Conservation (phyloP, 192 early-diverging fungal species). For the Backusella circina region DNA sequence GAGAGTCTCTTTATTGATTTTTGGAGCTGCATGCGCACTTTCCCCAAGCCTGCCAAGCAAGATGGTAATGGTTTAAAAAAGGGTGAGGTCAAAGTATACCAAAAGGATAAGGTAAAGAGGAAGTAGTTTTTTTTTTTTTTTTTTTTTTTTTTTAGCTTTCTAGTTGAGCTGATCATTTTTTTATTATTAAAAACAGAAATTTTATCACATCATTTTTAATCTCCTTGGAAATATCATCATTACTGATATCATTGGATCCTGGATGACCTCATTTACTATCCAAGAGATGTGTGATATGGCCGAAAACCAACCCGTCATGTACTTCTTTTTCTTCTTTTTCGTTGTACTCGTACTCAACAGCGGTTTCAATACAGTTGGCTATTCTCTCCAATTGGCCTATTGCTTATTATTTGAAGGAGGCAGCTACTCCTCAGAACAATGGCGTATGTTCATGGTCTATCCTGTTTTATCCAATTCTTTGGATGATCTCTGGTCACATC, state of each 20-base stretch:
- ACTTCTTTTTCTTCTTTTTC: not conserved
- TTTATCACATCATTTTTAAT: conserved; percentile 3
- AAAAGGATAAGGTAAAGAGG: not conserved
- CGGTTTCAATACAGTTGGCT: not conserved
- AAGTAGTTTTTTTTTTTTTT: not conserved
- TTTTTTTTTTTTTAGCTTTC: not conserved
- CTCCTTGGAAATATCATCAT: not conserved
- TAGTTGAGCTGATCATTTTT: not conserved
- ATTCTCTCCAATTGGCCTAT: not conserved
- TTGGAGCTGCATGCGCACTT: conserved; percentile 16
- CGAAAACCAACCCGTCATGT: not conserved
- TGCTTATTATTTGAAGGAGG: not conserved
- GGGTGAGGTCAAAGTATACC: conserved; percentile 13
- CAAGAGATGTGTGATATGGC: not conserved
- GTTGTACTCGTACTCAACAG: not conserved
- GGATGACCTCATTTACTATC: not conserved
- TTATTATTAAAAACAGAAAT: not conserved
- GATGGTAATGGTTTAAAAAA: conserved; percentile 12
- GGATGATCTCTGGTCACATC: conserved; percentile 12
- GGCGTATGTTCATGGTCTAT: conserved; percentile 6
- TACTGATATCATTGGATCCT: conserved; percentile 1
- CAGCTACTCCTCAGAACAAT: conserved; percentile 14
- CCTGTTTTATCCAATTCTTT: conserved; percentile 13
- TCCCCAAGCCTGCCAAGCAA: conserved; percentile 18
- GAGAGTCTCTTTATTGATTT: conserved; percentile 12